phyloP scores from a whole-genome alignment of 345 rosid species.

The Citrus hindsii region DNA sequence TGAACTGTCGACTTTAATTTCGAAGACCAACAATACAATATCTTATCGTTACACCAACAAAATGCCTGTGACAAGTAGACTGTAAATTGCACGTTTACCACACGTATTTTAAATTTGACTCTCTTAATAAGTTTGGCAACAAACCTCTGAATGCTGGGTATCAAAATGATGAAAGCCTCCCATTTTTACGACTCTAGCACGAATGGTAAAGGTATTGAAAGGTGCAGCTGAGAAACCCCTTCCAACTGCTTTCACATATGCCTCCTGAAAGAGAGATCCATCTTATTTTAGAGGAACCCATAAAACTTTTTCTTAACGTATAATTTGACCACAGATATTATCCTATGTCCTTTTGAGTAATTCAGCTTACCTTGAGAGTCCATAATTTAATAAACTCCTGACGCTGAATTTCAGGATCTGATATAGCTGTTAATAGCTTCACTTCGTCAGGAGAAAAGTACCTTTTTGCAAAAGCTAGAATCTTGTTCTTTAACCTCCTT shows the following conservation, averaged over 20 bases:
- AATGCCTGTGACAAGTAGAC: background rate
- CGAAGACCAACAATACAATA: conserved; percentile 1
- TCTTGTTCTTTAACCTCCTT: conserved; percentile 46
- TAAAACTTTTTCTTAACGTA: background rate
- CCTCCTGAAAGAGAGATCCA: conserved; percentile 50
- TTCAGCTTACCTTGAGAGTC: conserved; percentile 73
- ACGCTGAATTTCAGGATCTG: conserved; percentile 54
- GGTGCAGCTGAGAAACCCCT: conserved; percentile 81
- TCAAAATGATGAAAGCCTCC: conserved; percentile 25
- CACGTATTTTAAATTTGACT: background rate
- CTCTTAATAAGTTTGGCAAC: conserved; percentile 3
- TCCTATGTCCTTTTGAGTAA: background rate
- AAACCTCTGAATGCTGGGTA: conserved; percentile 36
- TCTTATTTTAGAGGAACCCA: background rate
- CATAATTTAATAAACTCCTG: conserved; percentile 79
- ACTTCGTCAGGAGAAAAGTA: conserved; percentile 63
- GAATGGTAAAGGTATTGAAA: conserved; percentile 75
- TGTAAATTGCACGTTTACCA: background rate
- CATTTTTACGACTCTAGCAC: conserved; percentile 16
- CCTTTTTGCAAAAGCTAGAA: conserved; percentile 55
- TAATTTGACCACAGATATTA: background rate
- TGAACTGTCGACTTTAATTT: background rate
- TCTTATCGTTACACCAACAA: background rate
- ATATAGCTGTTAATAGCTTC: conserved; percentile 48
- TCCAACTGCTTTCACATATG: conserved; percentile 86